Evolutionary conservation across 179 eudicot genomes (phyloP), one percentile per base, ranked within the genome.

Genomic region (Spinacia oleracea): DNA sequence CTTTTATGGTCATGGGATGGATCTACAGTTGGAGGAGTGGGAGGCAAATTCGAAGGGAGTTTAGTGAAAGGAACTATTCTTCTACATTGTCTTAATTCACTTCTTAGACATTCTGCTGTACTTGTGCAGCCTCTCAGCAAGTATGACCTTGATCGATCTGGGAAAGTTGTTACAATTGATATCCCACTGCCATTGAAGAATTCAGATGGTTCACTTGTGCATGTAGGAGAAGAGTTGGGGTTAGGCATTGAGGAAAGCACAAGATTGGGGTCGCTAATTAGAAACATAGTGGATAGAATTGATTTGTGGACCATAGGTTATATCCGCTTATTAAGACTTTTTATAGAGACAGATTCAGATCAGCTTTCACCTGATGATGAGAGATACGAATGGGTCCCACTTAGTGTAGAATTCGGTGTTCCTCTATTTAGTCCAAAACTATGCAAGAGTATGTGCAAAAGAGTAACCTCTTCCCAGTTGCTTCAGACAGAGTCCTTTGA

Each of bases 1-100:
- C 87, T 93, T 73, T 60, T 96, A 75, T 96, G 98, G 97, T 96
- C 99, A 70, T 96, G 99, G 99, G 99, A 96, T 89, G 97, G 96
- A 72, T 89, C 99, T 77, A 81, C 92, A 18, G 68, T 92, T 87
- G 99, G 98, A 75, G 99, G 99, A 32, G 83, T 93, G 83, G 99
- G 99, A 71, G 97, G 97, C 65, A 96, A 90, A 75, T 87, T 86
- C 77, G 96, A 94, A 85, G 99, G 99, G 48, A 92, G 86, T 85
- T 83, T 96, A 78, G 96, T 96, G 50, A 96, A 89, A 83, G 98
- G 99, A 79, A 86, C 81, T 73, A 74, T 90, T 66, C 98, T 96
- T 64, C 83, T 96, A 82, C 99, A 96, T 81, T 96, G 99, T 82
- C 87, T 96, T 77, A 96, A 96, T 81, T 89, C 98, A 65, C 96